phyloP scores from a whole-genome alignment of 2,329 filamentous ascomycete genomes.

The Xylariaceae sp. region DNA sequence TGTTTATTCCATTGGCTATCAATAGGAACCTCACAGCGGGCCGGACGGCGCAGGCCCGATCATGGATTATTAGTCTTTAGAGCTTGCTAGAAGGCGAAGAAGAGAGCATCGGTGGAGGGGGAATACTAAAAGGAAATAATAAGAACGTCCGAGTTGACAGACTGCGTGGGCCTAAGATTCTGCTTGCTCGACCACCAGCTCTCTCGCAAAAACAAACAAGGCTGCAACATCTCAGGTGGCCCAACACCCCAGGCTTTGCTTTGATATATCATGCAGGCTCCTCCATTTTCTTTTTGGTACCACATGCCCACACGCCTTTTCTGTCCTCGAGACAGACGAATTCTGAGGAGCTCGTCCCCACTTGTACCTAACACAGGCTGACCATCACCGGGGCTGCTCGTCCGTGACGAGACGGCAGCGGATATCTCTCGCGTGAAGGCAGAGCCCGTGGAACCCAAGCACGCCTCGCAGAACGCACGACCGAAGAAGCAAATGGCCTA shows the following conservation, averaged over 20 bases:
- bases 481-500: conserved; percentile 38
- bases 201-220: too few species aligned
- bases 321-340: too few species aligned
- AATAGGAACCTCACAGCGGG: conserved; percentile 28
- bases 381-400: too few species aligned
- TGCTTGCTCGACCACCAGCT: conserved; percentile 31
- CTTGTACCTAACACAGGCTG: too few species aligned
- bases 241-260: conserved; percentile 13
- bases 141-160: conserved; percentile 31
- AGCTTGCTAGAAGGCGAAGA: conserved; percentile 26
- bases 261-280: conserved; percentile 19
- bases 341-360: too few species aligned
- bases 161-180: conserved; percentile 24
- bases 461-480: conserved; percentile 18
- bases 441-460: conserved; percentile 9
- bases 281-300: too few species aligned
- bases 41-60: conserved; percentile 23
- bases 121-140: conserved; percentile 40
- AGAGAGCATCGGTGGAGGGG: conserved; percentile 28
- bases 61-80: conserved; percentile 32
- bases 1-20: conserved; percentile 33
- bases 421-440: conserved; percentile 5
- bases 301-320: too few species aligned
- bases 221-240: conserved; percentile 13
- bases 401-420: not conserved